Evolutionary conservation across 805 yeast species (phyloP), one percentile per base, ranked within the genome.

Genomic region (Komagataella kurtzmanii): DNA sequence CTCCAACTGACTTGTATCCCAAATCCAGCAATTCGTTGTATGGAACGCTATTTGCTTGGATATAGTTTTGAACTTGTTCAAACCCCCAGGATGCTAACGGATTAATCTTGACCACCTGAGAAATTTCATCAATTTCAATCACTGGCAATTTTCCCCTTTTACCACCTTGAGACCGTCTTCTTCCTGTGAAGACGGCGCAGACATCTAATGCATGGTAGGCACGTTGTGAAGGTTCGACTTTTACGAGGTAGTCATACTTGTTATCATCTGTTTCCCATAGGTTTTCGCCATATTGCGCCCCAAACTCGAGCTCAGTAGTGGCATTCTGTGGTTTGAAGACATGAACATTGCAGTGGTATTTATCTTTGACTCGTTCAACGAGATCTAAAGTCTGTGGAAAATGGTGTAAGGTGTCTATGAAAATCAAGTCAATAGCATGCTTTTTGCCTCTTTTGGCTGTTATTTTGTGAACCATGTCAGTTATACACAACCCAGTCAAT

Each of bases 1-100:
- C 98, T 1, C 98, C 98, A 14, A 91, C 78, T 0, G 96, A 87
- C 61, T 88, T 83, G 67, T 90, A 91, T 0, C 97, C 97, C 52
- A 81, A 69, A 65, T 89, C 91, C 44, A 91, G 69, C 40, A 91
- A 72, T 55, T 78, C 88, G 62, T 91, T 91, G 68, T 85, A 88
- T 3, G 97, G 97, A 12, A 90, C 96, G 10, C 77, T 58, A 63
- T 88, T 69, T 44, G 71, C 74, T 53, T 82, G 81, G 54, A 90
- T 76, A 65, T 91, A 91, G 2, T 61, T 56, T 54, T 80, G 75
- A 19, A 90, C 96, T 57, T 83, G 80, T 10, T 70, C 61, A 65
- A 91, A 91, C 17, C 77, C 75, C 96, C 96, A 88, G 60, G 79
- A 75, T 46, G 85, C 85, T 54, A 91, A 74, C 2, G 98, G 97